Conservation (phyloP, 2,329 filamentous ascomycete genomes). For the Ophiostoma ulmi region DNA sequence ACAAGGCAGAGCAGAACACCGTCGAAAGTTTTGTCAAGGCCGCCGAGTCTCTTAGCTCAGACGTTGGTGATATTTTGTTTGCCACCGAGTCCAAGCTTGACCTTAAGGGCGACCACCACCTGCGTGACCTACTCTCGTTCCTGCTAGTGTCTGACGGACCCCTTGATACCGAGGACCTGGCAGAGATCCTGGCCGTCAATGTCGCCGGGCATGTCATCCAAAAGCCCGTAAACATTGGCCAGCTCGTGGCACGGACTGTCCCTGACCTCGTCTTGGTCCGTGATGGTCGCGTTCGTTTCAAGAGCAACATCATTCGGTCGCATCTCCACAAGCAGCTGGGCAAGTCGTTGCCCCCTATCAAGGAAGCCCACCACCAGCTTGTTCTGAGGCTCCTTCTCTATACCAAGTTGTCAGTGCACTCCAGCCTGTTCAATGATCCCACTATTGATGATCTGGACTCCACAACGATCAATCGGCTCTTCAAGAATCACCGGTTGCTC, state of each 20-base stretch:
- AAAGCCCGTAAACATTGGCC: conserved; percentile 27
- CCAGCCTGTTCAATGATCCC: conserved; percentile 29
- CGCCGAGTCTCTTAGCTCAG: conserved; percentile 29
- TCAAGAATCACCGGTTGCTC: conserved; percentile 33
- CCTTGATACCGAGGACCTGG: conserved; percentile 34
- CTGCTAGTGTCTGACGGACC: conserved; percentile 36
- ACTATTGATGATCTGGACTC: conserved; percentile 32
- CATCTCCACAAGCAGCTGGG: conserved; percentile 35
- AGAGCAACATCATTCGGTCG: conserved; percentile 34
- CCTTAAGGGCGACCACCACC: conserved; percentile 30
- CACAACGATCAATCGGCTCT: conserved; percentile 29
- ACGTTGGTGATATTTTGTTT: conserved; percentile 30
- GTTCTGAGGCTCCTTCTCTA: conserved; percentile 37
- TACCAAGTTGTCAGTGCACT: conserved; percentile 32
- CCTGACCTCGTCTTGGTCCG: conserved; percentile 35
- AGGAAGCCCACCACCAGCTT: conserved; percentile 36
- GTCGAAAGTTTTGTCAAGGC: conserved; percentile 28
- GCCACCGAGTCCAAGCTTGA: conserved; percentile 31
- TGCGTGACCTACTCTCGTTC: conserved; percentile 33
- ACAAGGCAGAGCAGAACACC: conserved; percentile 24
- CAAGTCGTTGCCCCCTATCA: conserved; percentile 33
- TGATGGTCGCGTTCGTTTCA: conserved; percentile 36
- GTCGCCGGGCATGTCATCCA: conserved; percentile 27
- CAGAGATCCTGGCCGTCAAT: conserved; percentile 34
- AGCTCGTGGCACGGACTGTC: conserved; percentile 28